These are phyloP conservation scores for Przewalskia tangutica DNA, from an alignment of 257 asterid genomes.

Conservation along the genomic window DNA sequence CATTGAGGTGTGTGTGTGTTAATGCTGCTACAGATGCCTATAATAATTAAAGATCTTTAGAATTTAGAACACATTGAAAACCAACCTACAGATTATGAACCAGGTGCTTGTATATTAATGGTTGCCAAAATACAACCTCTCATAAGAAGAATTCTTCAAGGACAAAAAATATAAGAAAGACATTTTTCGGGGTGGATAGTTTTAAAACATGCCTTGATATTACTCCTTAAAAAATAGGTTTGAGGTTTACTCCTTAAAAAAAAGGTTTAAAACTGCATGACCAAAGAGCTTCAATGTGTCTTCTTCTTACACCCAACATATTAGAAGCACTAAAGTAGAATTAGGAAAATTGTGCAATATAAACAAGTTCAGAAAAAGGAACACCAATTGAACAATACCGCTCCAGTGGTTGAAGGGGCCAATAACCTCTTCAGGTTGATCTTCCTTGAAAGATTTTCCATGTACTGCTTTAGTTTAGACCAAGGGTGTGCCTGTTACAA, in stretches of 20 bases:
- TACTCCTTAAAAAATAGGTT: not conserved
- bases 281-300: not conserved
- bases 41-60: not conserved
- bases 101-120: not conserved
- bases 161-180: not conserved
- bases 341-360: not conserved
- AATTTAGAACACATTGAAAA: not conserved
- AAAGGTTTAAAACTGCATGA: not conserved
- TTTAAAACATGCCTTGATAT: not conserved
- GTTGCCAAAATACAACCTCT: not conserved
- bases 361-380: constrained; percentile 2
- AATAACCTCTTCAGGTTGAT: constrained; percentile 64
- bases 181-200: not conserved
- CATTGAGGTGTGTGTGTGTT: not conserved
- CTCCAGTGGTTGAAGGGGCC: constrained; percentile 81
- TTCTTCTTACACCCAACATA: not conserved
- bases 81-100: not conserved
- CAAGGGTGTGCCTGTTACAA: constrained; percentile 36
- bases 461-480: constrained; percentile 25
- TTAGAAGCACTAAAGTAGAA: not conserved
- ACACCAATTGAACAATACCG: constrained; percentile 33
- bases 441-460: constrained; percentile 27
- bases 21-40: not conserved
- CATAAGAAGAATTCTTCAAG: not conserved
- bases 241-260: not conserved